Evolutionary conservation across 2,329 filamentous ascomycete genomes (phyloP).

Genomic region (Trichophyton benhamiae): DNA sequence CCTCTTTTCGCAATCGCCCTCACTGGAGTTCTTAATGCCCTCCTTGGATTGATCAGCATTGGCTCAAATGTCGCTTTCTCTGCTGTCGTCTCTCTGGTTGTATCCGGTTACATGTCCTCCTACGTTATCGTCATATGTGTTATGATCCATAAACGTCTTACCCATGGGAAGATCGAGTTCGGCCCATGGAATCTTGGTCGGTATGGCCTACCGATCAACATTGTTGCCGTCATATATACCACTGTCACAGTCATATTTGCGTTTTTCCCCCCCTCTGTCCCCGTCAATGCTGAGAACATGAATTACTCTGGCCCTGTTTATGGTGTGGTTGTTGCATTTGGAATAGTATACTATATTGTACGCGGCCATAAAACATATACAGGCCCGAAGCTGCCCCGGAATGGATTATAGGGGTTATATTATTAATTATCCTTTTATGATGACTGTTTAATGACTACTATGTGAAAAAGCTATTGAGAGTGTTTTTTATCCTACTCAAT

Average conservation of each 20-base stretch:
- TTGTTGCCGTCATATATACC: slow-evolving; percentile 8
- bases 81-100: slow-evolving; percentile 33
- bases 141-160: slow-evolving; percentile 28
- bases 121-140: slow-evolving; percentile 38
- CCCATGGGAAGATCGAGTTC: slow-evolving; percentile 32
- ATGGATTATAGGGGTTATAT: neutral
- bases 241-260: slow-evolving; percentile 9
- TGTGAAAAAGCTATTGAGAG: neutral
- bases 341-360: slow-evolving; percentile 28
- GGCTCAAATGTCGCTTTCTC: slow-evolving; percentile 36
- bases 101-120: slow-evolving; percentile 30
- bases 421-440: neutral
- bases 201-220: slow-evolving; percentile 15
- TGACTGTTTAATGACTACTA: neutral
- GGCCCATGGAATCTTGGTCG: slow-evolving; percentile 35
- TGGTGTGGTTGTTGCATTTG: slow-evolving; percentile 27
- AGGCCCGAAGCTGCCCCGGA: neutral
- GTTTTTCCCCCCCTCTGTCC: slow-evolving; percentile 7
- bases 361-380: slow-evolving; percentile 12
- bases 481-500: neutral
- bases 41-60: slow-evolving; percentile 40
- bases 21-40: neutral
- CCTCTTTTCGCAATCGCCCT: slow-evolving; percentile 3
- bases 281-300: slow-evolving; percentile 5
- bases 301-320: slow-evolving; percentile 31